Evolutionary conservation across 2,329 filamentous ascomycete genomes (phyloP), one percentile per base, ranked within the genome.

Genomic region (Cercospora brassicicola): DNA sequence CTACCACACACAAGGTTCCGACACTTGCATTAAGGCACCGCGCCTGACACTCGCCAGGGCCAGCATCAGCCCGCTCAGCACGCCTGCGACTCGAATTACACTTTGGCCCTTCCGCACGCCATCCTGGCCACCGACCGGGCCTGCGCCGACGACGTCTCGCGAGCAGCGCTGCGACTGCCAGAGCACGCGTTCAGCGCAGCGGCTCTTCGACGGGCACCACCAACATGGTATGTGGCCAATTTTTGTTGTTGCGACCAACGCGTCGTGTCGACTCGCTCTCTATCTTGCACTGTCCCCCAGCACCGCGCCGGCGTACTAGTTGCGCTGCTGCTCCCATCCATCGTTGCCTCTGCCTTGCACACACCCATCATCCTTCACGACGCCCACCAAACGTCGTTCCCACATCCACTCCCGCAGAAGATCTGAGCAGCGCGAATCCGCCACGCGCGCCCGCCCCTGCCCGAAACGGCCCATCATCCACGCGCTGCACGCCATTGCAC

Each of bases 381-480:
- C 18, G 48, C 48, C 48, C 18, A 28, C 56, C 56, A n/a, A 5
- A 8, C 23, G 59, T 20, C 31, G 23, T 36, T 30, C 59, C 20
- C 10, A n/a, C 59, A 28, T 39, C 33, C 20, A 15, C 23, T 11
- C n/a, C 36, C 28, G 20, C 42, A 23, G 23, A 62, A 62, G 59
- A 62, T 62, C 39, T 26, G 45, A 63, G 42, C 56, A 57, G 26
- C 48, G 62, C 30, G 62, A 64, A 64, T 57, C 62, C 62, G 51
- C 62, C 62, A 56, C 62, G 51, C 30, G 48, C 61, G 61, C 61
- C 61, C 61, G 61, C 61, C 61, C 61, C 61, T 64, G 61, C 61
- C 31, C 61, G 61, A 56, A 36, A 56, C 61, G 61, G 28, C 60
- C 60, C 60, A 63, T 63, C 59, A 9, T 28, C 39, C 36, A 42